Conservation (phyloP, 192 early-diverging fungal species). For the Coemansia aciculifera region DNA sequence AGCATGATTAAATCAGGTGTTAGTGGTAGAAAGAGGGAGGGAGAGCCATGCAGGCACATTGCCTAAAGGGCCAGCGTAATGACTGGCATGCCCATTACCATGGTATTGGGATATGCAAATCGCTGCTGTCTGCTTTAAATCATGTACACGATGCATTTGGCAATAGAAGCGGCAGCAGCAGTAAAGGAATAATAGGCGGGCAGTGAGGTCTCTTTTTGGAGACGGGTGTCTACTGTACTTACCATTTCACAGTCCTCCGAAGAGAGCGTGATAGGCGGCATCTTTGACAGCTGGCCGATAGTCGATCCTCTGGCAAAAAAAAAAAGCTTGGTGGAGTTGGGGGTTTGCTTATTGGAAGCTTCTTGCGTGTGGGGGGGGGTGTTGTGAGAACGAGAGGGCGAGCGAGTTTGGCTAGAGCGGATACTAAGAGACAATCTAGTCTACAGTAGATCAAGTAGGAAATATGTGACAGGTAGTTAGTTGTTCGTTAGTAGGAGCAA, state of each 20-base stretch:
- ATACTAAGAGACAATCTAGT: background rate
- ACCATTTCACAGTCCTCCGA: constrained; percentile 56
- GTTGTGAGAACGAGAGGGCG: background rate
- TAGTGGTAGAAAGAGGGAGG: background rate
- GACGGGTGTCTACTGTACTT: constrained; percentile 9
- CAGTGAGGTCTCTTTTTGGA: background rate
- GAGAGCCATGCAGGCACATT: background rate
- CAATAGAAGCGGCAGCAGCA: constrained; percentile 5
- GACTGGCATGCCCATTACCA: constrained; percentile 13
- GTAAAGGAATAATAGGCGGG: background rate
- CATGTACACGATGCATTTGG: constrained; percentile 1
- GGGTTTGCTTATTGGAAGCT: background rate
- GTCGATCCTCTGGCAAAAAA: background rate
- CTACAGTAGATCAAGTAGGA: background rate
- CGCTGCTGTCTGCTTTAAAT: background rate
- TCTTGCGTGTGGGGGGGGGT: background rate
- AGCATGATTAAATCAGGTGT: constrained; percentile 7
- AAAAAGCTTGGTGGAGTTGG: background rate
- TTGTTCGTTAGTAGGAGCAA: background rate
- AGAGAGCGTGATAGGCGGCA: constrained; percentile 47
- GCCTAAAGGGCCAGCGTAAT: background rate
- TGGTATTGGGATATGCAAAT: constrained; percentile 15
- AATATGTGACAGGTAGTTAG: background rate
- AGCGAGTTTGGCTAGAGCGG: background rate
- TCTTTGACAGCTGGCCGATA: constrained; percentile 8